Conservation (phyloP, 768 basidiomycete species). For the Lentinula boryana region DNA sequence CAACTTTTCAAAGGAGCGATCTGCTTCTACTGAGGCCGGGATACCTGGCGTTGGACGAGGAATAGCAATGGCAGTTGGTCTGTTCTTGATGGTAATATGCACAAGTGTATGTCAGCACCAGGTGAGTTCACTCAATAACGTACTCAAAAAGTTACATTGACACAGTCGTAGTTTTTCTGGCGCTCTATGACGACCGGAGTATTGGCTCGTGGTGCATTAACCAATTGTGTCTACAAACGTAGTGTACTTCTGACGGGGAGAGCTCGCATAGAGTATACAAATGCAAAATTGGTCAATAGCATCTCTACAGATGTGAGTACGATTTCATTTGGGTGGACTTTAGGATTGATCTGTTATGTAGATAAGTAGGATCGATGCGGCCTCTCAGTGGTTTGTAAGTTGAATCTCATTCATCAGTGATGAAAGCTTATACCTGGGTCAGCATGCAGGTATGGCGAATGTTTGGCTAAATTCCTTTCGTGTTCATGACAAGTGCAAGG, state of each 20-base stretch:
- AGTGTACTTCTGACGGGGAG: slow-evolving; percentile 61
- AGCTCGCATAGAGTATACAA: slow-evolving; percentile 55
- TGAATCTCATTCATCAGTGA: not conserved
- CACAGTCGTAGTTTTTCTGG: slow-evolving; percentile 54
- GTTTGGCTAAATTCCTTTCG: not conserved
- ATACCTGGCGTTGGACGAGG: slow-evolving; percentile 45
- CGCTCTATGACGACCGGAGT: slow-evolving; percentile 63
- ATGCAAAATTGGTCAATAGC: slow-evolving; percentile 54
- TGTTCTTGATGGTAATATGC: slow-evolving; percentile 42
- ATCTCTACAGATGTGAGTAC: slow-evolving; percentile 58
- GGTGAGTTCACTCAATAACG: slow-evolving; percentile 22
- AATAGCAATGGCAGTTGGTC: slow-evolving; percentile 51
- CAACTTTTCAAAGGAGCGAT: slow-evolving; percentile 49
- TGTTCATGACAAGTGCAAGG: slow-evolving; percentile 20
- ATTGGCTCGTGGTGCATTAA: slow-evolving; percentile 59
- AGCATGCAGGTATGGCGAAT: not conserved
- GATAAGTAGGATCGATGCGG: slow-evolving; percentile 52
- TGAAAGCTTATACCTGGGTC: not conserved
- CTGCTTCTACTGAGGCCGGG: slow-evolving; percentile 29
- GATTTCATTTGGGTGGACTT: not conserved
- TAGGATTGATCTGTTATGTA: slow-evolving; percentile 11
- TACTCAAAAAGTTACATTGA: too few species aligned
- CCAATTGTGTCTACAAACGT: slow-evolving; percentile 65
- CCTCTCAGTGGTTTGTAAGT: slow-evolving; percentile 71
- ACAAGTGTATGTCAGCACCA: slow-evolving; percentile 60